Evolutionary conservation across 148 eudicot genomes (phyloP), one percentile per base, ranked within the genome.

Genomic region (Agrostemma githago): DNA sequence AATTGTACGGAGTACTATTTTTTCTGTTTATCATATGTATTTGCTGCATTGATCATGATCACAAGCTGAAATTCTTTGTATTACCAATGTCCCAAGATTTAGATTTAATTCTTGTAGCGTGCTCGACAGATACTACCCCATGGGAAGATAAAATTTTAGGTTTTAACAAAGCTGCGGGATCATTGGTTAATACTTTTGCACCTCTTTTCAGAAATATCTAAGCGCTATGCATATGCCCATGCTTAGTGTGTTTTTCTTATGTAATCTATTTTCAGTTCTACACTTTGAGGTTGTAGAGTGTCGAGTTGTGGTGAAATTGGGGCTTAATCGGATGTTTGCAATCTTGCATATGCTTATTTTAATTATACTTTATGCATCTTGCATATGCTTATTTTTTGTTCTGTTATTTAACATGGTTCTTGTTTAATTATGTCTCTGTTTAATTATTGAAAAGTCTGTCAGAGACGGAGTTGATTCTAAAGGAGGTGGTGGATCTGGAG

Each of bases 401-500:
- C 2, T 10, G 15, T 51, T 19, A 12, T n/a, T 16, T n/a, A n/a
- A 11, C n/a, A 53, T 16, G 62, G 61, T 7, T 4, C 59, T 57
- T 10, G 64, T 68, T 70, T 46, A 64, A 10, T 19, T 42, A 21
- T 5, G 38, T 67, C 2, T 62, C 2, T 62, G 43, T 43, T 77
- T 9, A 20, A 64, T 62, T 77, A 64, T 72, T 51, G 68, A 37
- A 61, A 75, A 90, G 90, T 67, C 81, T 82, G 81, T 68, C 48
- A 83, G 75, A 46, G 79, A 57, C 12, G 88, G 79, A 68, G 78
- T 62, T 77, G 60, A 71, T 26, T 70, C 84, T 64, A 76, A 83
- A 71, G 91, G 81, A 75, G 74, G 58, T 77, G 77, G 73, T 61
- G 84, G 76, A 44, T 75, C 82, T 62, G 74, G 76, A 76, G 73